A percentile compares a stretch with the other conserved stretches of the same genome.
phyloP scores from a whole-genome alignment of 2,329 filamentous ascomycete genomes.

The Cephalotrichum gorgonifer region DNA sequence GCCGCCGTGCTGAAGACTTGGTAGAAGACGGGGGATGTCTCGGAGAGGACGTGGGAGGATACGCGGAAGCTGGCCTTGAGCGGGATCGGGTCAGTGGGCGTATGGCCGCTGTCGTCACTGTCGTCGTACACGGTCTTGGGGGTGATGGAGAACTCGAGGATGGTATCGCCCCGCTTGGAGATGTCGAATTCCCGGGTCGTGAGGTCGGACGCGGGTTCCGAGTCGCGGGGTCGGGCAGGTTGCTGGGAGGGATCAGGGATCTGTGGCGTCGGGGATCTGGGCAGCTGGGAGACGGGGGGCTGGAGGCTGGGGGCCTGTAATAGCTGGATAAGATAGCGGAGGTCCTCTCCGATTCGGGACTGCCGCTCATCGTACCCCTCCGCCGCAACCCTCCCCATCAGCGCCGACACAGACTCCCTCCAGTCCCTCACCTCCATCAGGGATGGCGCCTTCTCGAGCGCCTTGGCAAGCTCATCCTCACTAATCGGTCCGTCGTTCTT shows the following conservation, averaged over 20 bases:
- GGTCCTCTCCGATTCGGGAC: slow-evolving; percentile 1
- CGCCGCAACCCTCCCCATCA: background rate
- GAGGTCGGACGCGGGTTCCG: slow-evolving; percentile 24
- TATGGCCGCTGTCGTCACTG: too few species aligned
- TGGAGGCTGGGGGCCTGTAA: background rate
- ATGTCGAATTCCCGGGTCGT: slow-evolving; percentile 31
- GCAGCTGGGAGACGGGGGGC: background rate
- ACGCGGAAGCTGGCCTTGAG: slow-evolving; percentile 28
- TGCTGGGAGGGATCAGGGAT: slow-evolving; percentile 16
- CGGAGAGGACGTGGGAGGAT: slow-evolving; percentile 37
- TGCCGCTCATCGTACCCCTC: background rate
- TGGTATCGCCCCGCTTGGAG: slow-evolving; percentile 32
- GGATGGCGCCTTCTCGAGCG: slow-evolving; percentile 11
- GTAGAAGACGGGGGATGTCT: slow-evolving; percentile 41
- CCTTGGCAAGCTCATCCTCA: slow-evolving; percentile 20
- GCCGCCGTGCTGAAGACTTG: slow-evolving; percentile 27
- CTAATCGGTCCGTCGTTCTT: background rate
- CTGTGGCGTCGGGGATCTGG: background rate
- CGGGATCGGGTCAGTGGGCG: background rate
- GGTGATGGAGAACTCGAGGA: slow-evolving; percentile 36
- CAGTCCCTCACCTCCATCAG: slow-evolving; percentile 21
- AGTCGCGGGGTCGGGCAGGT: slow-evolving; percentile 25
- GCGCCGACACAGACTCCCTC: slow-evolving; percentile 12
- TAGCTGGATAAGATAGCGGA: background rate
- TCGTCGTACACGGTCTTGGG: slow-evolving; percentile 14